Base-by-base conservation (phyloP, 768 basidiomycete genomes). In the Tricholoma terreum region DNA sequence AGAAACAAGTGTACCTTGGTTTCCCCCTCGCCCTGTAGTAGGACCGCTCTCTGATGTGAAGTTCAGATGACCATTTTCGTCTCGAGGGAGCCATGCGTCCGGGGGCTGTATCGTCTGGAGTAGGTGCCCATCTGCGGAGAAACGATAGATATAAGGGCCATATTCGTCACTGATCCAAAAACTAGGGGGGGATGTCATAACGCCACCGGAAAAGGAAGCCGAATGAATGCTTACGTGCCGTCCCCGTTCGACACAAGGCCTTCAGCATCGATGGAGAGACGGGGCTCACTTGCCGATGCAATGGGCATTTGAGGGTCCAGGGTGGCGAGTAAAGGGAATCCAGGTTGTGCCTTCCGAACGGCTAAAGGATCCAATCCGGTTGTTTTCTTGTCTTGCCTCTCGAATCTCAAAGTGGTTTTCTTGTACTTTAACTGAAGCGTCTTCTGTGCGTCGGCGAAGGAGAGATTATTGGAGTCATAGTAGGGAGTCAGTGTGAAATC, bases 101-200 rank as follows among this genome's bases (percentile, higher is more conserved):
- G 84, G 84, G 0, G 85, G 84, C 63, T 82, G 75, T 42, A 88
- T 85, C 1, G 81, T 80, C 60, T 80, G 75, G 19, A 86, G 66
- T 6, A 87, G 70, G 1, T 75, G 62, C 1, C 85, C 84, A 22
- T 68, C 65, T 0, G 74, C 63, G 0, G 76, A 69, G 67, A 81
- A 81, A 14, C 73, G 76, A 67, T 87, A 85, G 59, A 87, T 82
- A 62, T 84, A 84, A 3, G 84, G 84, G 1, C 85, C 86, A 60
- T 87, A 88, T 70, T 88, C 86, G 64, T 88, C 87, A 61, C 82
- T 83, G 30, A 82, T 73, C 84, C 83, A 87, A 69, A 77, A 84
- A 0, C 83, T 84, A 57, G 17, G n/a, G 27, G 43, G 17, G 5
- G 14, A 33, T 22, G 31, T 33, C 50, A 42, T 8, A 19, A 31